Evolutionary conservation across 2,329 filamentous ascomycete species (phyloP), one percentile per base, ranked within the genome.

Genomic region (Penicillium sp.): DNA sequence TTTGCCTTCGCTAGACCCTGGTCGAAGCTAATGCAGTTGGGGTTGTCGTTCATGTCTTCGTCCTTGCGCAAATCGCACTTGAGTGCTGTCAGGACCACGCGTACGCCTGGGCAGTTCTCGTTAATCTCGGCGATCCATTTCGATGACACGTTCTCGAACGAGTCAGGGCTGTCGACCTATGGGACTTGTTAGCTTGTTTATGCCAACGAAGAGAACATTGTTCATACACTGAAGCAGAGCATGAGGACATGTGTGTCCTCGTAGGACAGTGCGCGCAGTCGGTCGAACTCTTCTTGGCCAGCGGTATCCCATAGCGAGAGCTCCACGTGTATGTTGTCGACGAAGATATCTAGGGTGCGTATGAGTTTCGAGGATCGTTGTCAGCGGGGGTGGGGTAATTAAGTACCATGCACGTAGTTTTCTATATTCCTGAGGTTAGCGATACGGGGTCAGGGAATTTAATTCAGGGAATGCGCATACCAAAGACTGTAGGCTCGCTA

Each of bases 81-180:
- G 65, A 99, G 83, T 25, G 94, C 94, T 5, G 97, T 92, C 8
- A 99, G 83, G 17, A 99, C 94, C 43, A 99, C 85, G 75, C 95
- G 96, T 61, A 97, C 94, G 56, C 89, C 90, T 1, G 91, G 91
- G 77, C 94, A 97, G 78, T 99, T 97, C 77, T 99, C 94, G 60
- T 92, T 90, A 64, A 99, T 99, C 77, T 99, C 94, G 60, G 90
- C 89, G 5, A 97, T 90, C 94, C 94, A 99, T 78, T 99, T 99
- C 66, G 90, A 93, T 75, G 96, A 91, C 59, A 99, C 91, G 83
- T 99, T 99, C 75, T 99, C 94, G 59, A 99, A 85, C 3, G 92
- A 97, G 75, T 97, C 92, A 65, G 89, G 91, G 73, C 90, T 96
- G 77, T 99, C 94, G 73, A 97, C 82, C 82, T 84, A 59, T 10